Percentiles rank a stretch among this genome's conserved stretches.
phyloP scores from a whole-genome alignment of 2,329 filamentous ascomycete species.

The Neurospora sp. region DNA sequence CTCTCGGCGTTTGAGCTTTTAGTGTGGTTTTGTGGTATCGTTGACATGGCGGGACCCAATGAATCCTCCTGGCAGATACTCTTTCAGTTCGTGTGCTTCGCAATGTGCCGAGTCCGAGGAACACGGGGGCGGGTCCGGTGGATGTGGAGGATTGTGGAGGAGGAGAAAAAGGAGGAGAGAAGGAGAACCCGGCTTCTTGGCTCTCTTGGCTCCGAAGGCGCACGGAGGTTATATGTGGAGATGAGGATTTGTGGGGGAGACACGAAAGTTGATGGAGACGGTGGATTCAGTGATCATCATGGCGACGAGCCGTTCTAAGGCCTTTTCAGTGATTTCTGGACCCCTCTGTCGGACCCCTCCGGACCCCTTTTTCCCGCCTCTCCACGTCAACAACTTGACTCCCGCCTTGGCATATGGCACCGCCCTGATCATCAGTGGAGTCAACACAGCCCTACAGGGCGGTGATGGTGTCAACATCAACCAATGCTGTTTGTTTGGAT shows the following conservation, averaged over 20 bases:
- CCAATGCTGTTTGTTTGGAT: neutral
- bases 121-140: neutral
- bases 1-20: slow-evolving; percentile 6
- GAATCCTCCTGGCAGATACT: no score
- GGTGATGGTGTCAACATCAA: neutral
- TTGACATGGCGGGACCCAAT: neutral
- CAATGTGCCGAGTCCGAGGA: neutral
- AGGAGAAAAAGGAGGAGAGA: slow-evolving; percentile 1
- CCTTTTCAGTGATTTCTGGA: neutral
- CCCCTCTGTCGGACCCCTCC: neutral
- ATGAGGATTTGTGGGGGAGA: neutral
- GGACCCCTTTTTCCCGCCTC: neutral
- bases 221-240: slow-evolving; percentile 9
- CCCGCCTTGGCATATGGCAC: neutral
- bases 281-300: neutral
- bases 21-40: neutral
- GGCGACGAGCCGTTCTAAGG: neutral
- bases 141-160: neutral
- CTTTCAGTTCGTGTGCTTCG: neutral
- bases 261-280: neutral
- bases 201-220: slow-evolving; percentile 12
- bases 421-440: neutral
- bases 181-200: slow-evolving; percentile 2
- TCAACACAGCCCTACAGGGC: neutral
- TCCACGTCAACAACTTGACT: neutral